phyloP scores from a whole-genome alignment of 768 basidiomycete genomes.

The Phylloporus arenicola region DNA sequence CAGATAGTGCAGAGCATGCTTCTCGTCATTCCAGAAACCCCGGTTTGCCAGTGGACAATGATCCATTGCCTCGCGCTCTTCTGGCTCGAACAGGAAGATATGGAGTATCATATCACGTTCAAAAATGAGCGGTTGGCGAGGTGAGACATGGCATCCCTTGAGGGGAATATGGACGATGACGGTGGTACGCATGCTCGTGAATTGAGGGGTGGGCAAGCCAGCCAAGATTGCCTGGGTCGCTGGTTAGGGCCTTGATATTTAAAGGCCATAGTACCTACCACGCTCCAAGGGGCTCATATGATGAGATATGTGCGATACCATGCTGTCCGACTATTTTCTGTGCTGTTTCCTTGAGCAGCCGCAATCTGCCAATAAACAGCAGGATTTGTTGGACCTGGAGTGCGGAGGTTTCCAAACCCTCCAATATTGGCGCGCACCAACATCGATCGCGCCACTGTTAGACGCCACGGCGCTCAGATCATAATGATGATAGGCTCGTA shows the following conservation, averaged over 20 bases:
- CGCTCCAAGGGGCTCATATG: neutral
- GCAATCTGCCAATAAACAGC: too few relatives aligned
- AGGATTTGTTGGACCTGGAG: too few relatives aligned
- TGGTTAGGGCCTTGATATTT: neutral
- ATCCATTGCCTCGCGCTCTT: neutral
- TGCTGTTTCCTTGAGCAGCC: too few relatives aligned
- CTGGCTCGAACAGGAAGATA: neutral
- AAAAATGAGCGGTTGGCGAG: too few relatives aligned
- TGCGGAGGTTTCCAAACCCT: too few relatives aligned
- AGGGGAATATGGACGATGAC: neutral
- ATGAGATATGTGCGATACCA: neutral
- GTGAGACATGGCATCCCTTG: neutral
- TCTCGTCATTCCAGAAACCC: slow-evolving; percentile 3
- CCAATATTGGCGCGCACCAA: too few relatives aligned
- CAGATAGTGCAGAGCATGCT: neutral
- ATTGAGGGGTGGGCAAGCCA: neutral
- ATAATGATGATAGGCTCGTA: neutral
- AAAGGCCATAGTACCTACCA: neutral
- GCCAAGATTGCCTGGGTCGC: neutral
- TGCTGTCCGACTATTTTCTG: neutral
- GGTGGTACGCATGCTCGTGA: neutral
- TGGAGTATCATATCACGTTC: too few relatives aligned
- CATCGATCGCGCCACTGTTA: too few relatives aligned
- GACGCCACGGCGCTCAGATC: too few relatives aligned
- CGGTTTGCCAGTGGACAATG: neutral